Base-by-base conservation (phyloP, 2,329 filamentous ascomycete genomes). In the Tolypocladium inflatum region DNA sequence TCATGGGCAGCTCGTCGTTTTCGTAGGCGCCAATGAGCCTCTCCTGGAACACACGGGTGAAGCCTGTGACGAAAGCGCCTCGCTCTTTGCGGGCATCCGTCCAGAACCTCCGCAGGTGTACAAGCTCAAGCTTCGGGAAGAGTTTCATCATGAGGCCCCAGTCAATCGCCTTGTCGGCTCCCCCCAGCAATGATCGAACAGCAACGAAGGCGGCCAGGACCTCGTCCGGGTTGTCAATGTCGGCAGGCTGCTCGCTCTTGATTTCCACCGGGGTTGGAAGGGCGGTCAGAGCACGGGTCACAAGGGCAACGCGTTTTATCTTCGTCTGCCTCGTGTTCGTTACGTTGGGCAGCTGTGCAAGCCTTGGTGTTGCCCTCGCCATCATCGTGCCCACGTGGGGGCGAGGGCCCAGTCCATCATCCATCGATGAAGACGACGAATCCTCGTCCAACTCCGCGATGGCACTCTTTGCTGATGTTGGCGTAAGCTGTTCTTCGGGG, bases 21-120 rank as follows among this genome's bases (percentile, higher is more conserved):
- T 85, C 81, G 63, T 91, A 90, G 0, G 88, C 88, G 53, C 77
- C 71, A 7, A 90, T 72, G 63, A 89, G 90, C 9, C 76, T 78
- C 19, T 81, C 75, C 64, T 88, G 85, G 62, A 93, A 90, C 54
- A 83, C 80, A 7, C 78, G 74, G 6, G 82, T 84, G 35, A 70
- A 69, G 45, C 80, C 79, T 5, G 81, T 74, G 41, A 89, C 75
- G 54, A 80, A 78, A 0, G 75, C 74, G 52, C 75, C 76, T 35
- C 81, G 77, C 55, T 80, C 77, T 60, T 79, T 78, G 33, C 74
- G 75, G n/a, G 80, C 68, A 37, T 69, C 70, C 2, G 74, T 71
- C 84, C 85, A 88, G 58, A 81, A 80, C 54, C 77, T 78, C 26
- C 77, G 78, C 42, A 88, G 69, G 15, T 74, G 75, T 35, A 75